Conservation (phyloP, 1,284 basidiomycete genomes). For the Tremellales sp. region DNA sequence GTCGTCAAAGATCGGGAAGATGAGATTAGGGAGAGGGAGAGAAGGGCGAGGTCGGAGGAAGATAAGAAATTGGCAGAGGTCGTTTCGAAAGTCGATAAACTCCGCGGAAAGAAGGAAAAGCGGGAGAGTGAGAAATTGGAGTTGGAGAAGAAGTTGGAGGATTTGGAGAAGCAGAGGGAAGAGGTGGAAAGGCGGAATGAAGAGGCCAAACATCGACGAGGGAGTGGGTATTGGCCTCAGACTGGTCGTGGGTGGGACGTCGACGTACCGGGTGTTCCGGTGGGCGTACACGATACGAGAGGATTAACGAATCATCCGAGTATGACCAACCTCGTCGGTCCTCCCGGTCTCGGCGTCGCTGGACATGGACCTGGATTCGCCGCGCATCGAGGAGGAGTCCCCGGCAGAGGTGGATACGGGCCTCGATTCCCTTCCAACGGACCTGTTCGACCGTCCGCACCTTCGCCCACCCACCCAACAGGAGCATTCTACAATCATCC, state of each 20-base stretch:
- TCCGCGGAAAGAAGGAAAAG: conserved; percentile 58
- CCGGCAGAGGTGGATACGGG: conserved; percentile 16
- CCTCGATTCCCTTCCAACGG: conserved; percentile 38
- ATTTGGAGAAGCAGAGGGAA: conserved; percentile 36
- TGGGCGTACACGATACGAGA: conserved; percentile 6
- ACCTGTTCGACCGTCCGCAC: conserved; percentile 8
- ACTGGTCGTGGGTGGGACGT: conserved; percentile 3
- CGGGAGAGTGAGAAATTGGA: conserved; percentile 41
- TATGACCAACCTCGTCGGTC: conserved; percentile 21
- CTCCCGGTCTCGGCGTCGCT: conserved; percentile 11
- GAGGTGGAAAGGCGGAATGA: conserved; percentile 40
- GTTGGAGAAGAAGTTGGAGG: conserved; percentile 37
- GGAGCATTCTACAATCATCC: not conserved
- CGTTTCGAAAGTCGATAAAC: conserved; percentile 68
- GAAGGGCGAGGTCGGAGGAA: conserved; percentile 35
- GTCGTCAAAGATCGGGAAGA: conserved; percentile 35
- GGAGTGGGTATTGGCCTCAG: conserved; percentile 3
- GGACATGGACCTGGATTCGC: conserved; percentile 22
- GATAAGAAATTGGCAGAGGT: conserved; percentile 41
- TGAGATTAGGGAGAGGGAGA: conserved; percentile 36
- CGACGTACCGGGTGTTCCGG: no score
- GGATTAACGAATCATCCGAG: conserved; percentile 26
- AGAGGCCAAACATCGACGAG: conserved; percentile 21
- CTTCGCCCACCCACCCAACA: conserved; percentile 7
- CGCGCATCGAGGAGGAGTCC: conserved; percentile 20